Conservation (phyloP, 2,329 filamentous ascomycete genomes). For the Rutstroemia sydowiana region DNA sequence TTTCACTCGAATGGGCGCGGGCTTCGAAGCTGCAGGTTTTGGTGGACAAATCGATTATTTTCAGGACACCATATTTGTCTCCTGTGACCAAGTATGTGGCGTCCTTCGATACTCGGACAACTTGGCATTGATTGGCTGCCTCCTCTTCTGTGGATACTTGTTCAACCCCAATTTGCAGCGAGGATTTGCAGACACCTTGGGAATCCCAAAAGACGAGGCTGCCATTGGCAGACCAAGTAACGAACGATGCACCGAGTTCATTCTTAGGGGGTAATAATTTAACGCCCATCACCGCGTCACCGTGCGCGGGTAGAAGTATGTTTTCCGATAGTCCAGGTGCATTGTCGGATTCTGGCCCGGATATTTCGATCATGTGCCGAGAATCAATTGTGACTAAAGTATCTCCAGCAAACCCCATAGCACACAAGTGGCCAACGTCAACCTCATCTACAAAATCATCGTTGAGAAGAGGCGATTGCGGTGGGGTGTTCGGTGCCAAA, state of each 20-base stretch:
- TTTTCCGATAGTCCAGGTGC: conserved; percentile 35
- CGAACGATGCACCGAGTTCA: conserved; percentile 60
- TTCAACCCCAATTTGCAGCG: conserved; percentile 63
- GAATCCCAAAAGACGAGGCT: conserved; percentile 76
- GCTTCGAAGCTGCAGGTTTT: conserved; percentile 59
- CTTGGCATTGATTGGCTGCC: conserved; percentile 50
- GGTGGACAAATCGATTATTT: conserved; percentile 55
- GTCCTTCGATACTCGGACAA: conserved; percentile 51
- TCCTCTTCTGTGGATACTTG: conserved; percentile 46
- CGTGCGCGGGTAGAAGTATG: conserved; percentile 51
- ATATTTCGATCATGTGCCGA: conserved; percentile 65
- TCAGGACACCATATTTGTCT: conserved; percentile 78
- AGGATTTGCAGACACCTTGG: conserved; percentile 60
- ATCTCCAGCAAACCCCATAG: conserved; percentile 60
- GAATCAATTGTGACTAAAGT: conserved; percentile 70
- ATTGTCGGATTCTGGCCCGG: conserved; percentile 24
- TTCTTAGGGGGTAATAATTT: conserved; percentile 55
- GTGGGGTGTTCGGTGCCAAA: conserved; percentile 25
- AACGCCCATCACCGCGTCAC: conserved; percentile 66
- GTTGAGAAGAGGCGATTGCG: conserved; percentile 24
- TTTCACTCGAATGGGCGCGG: conserved; percentile 81
- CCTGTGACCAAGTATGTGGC: conserved; percentile 69
- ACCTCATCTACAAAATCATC: conserved; percentile 12
- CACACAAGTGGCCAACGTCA: conserved; percentile 43
- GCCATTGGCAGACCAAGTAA: conserved; percentile 82